Evolutionary conservation across 2,329 filamentous ascomycete genomes (phyloP).

Genomic region (Phyllachora maydis): DNA sequence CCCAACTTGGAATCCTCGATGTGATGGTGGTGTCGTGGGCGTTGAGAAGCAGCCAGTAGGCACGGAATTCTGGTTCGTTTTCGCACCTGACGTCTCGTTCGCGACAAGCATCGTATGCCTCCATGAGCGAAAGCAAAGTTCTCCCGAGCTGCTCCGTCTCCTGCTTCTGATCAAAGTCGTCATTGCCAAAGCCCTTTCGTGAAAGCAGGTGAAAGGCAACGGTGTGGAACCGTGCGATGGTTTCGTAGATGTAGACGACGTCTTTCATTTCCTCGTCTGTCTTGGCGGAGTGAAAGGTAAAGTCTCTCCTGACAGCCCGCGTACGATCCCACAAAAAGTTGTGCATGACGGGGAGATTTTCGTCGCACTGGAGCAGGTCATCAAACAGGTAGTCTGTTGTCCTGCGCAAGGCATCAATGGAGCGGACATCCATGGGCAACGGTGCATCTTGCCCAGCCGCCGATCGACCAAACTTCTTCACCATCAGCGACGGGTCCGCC

Average conservation of each 20-base stretch:
- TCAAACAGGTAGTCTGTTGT: conserved; percentile 45
- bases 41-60: conserved; percentile 43
- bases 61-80: conserved; percentile 45
- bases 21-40: conserved; percentile 35
- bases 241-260: conserved; percentile 43
- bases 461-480: conserved; percentile 47
- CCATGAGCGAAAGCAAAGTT: conserved; percentile 40
- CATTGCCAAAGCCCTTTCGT: conserved; percentile 28
- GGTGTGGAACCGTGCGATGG: conserved; percentile 46
- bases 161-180: conserved; percentile 45
- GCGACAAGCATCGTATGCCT: conserved; percentile 45
- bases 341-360: conserved; percentile 32
- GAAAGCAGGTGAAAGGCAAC: conserved; percentile 43
- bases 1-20: conserved; percentile 34
- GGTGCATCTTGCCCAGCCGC: conserved; percentile 48
- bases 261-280: conserved; percentile 31
- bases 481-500: conserved; percentile 31
- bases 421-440: conserved; percentile 46
- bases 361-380: conserved; percentile 31
- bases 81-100: conserved; percentile 33
- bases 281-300: conserved; percentile 44
- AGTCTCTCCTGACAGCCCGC: conserved; percentile 45
- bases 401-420: conserved; percentile 31
- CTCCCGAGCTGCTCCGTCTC: conserved; percentile 48
- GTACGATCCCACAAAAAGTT: conserved; percentile 50